These are phyloP conservation scores for Fraxinus quadrangulata DNA, from an alignment of 257 asterid species.

Conservation along the genomic window DNA sequence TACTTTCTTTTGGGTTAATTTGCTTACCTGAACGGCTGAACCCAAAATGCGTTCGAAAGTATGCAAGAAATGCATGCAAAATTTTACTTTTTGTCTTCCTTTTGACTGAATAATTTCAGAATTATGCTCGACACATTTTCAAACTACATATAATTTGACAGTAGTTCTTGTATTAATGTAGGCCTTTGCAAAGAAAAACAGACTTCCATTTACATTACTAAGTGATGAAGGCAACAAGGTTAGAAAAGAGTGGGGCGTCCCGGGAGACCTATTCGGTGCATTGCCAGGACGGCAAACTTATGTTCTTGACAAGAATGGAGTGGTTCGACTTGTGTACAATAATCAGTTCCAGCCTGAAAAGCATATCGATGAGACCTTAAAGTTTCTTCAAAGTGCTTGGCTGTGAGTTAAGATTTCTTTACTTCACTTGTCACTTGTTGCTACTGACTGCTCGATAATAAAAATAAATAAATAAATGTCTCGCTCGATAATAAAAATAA, in stretches of 20 bases:
- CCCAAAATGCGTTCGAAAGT: background rate
- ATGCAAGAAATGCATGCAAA: background rate
- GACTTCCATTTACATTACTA: constrained; percentile 74
- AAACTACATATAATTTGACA: constrained; percentile 5
- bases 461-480: no score
- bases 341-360: constrained; percentile 99
- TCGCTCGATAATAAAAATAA: background rate
- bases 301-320: constrained; percentile 91
- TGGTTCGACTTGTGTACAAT: constrained; percentile 84
- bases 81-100: background rate
- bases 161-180: constrained; percentile 24
- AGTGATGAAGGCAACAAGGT: constrained; percentile 92
- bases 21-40: background rate
- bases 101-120: background rate
- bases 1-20: background rate
- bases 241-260: constrained; percentile 96
- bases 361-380: constrained; percentile 92
- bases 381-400: constrained; percentile 74
- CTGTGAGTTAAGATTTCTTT: background rate
- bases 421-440: background rate
- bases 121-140: background rate
- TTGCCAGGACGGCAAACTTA: constrained; percentile 95
- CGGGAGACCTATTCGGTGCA: constrained; percentile 84
- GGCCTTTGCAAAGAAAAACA: constrained; percentile 91
- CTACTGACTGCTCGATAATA: no score